These are phyloP conservation scores for Ilex asprella DNA, from an alignment of 257 asterid species.

Conservation along the genomic window DNA sequence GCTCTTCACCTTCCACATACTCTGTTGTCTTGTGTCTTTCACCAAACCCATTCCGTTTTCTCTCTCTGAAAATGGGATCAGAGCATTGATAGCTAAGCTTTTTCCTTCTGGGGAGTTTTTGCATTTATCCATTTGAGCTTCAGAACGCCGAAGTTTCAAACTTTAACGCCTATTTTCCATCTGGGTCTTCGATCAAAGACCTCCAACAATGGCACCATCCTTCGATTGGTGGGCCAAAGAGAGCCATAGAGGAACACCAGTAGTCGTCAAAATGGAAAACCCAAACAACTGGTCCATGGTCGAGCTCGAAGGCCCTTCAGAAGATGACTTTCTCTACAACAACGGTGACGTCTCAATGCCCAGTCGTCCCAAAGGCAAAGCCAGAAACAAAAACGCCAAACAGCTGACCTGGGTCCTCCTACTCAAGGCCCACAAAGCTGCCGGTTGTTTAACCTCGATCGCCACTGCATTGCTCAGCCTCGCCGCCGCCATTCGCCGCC, in stretches of 20 bases:
- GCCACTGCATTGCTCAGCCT: constrained; percentile 73
- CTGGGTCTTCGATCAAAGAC: neutral
- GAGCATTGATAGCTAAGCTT: no score
- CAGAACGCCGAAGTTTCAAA: neutral
- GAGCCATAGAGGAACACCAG: constrained; percentile 69
- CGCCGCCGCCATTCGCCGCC: constrained; percentile 67
- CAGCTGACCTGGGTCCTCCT: constrained; percentile 94
- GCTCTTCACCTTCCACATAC: neutral
- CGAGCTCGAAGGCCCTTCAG: constrained; percentile 69
- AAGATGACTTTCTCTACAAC: constrained; percentile 58
- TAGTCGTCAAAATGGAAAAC: constrained; percentile 89
- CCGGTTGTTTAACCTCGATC: constrained; percentile 74
- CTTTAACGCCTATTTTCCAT: neutral
- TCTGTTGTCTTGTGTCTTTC: neutral
- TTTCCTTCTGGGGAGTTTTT: neutral
- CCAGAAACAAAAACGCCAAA: constrained; percentile 86
- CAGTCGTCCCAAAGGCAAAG: constrained; percentile 28
- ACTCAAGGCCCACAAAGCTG: constrained; percentile 82
- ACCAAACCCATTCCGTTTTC: neutral
- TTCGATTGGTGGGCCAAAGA: constrained; percentile 81
- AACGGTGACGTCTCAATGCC: constrained; percentile 31
- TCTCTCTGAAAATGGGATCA: neutral
- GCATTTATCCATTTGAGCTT: neutral
- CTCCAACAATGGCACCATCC: constrained; percentile 51
- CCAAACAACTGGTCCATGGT: constrained; percentile 97